A percentile compares a stretch with the other conserved stretches of the same genome.
phyloP scores from a whole-genome alignment of 2,329 filamentous ascomycete species.

The Nothophaeocryptopus gaeumannii region DNA sequence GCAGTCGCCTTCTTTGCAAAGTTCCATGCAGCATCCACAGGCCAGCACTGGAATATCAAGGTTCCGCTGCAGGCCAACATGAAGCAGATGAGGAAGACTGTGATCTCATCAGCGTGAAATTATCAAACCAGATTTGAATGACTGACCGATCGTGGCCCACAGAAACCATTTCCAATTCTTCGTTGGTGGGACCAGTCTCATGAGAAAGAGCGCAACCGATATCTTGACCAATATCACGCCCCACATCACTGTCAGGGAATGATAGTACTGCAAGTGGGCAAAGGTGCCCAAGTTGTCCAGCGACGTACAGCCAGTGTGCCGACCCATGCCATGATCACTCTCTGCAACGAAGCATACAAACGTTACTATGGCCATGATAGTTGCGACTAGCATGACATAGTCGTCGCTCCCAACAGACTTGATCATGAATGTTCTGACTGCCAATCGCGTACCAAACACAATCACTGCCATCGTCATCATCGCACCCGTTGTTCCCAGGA shows the following conservation, averaged over 20 bases:
- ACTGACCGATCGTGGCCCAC: conserved; percentile 43
- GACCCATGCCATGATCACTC: conserved; percentile 47
- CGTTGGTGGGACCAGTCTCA: conserved; percentile 43
- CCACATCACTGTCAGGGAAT: conserved; percentile 48
- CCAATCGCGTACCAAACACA: conserved; percentile 21
- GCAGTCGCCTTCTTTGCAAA: conserved; percentile 34
- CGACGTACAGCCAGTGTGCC: conserved; percentile 35
- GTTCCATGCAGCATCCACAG: conserved; percentile 48
- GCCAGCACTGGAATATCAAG: conserved; percentile 49
- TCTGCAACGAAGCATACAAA: conserved; percentile 47
- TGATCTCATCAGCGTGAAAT: conserved; percentile 16
- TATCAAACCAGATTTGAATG: no score
- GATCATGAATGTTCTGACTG: conserved; percentile 47
- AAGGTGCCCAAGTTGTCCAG: conserved; percentile 22
- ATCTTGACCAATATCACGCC: conserved; percentile 49
- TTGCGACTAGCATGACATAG: conserved; percentile 43
- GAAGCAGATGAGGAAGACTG: conserved; percentile 45
- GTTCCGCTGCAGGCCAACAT: conserved; percentile 46
- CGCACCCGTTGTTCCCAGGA: conserved; percentile 26
- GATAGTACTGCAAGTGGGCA: conserved; percentile 45
- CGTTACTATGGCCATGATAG: conserved; percentile 35
- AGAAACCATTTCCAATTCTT: conserved; percentile 43
- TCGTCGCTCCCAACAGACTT: conserved; percentile 52
- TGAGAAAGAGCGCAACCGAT: conserved; percentile 47
- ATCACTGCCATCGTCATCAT: conserved; percentile 23